Evolutionary conservation across 352 stramenopile species (phyloP), one percentile per base, ranked within the genome.

Genomic region (Globisporangium uncinulatum): DNA sequence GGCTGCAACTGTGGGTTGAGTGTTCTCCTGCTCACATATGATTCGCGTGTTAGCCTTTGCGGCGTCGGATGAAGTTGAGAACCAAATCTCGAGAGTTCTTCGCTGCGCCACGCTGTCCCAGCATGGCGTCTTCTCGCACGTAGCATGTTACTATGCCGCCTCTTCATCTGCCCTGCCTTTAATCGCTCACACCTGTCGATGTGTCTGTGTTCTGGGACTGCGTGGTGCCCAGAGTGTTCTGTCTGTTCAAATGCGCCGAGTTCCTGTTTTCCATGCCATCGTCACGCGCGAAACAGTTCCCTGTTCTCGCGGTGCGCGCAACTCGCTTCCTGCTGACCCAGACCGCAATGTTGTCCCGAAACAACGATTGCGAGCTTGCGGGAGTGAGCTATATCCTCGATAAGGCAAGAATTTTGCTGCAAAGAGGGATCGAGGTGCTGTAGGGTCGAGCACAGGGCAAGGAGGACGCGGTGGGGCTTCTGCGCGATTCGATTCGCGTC

Each of bases 251-350:
- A 37, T 82, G 69, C 34, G 71, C 70, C 4, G 59, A 70, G 29
- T 83, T 75, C 37, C 48, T 82, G 36, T 47, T 72, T n/a, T 65
- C 61, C 4, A 56, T 86, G 13, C 71, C 65, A 0, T 54, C 56
- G 11, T 59, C 64, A 14, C 59, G 54, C 9, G 61, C 59, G 39
- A 63, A 29, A 29, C 24, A 20, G 19, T 79, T 81, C 48, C 46
- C 61, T 49, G 48, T 58, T 11, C 54, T 78, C 7, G 65, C 66
- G 14, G 54, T 83, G 51, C 29, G 49, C 21, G 57, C 67, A 36
- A 54, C 70, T n/a, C 60, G 63, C 9, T 83, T 86, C 43, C 50
- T 83, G 31, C 54, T 83, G 2, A 67, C 63, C 21, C 73, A 83
- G 39, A 67, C 54, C 56, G 73, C 73, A n/a, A 49, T 72, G 15